These are phyloP conservation scores for Kalanchoe fedtschenkoi DNA, from an alignment of 164 flowering plant genomes.

Conservation along the genomic window DNA sequence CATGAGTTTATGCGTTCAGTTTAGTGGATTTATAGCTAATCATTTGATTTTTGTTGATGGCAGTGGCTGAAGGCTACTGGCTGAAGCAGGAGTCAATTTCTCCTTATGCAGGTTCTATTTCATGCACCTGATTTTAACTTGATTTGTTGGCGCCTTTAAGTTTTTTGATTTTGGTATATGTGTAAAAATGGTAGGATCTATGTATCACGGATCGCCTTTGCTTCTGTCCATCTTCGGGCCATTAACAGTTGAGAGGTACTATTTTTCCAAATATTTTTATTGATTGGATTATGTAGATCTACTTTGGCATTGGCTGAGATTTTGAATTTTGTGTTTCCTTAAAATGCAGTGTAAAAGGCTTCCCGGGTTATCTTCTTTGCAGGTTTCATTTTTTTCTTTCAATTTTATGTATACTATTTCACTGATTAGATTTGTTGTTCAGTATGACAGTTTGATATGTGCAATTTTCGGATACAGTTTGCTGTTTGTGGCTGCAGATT, in stretches of 20 bases:
- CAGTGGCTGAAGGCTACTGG: slow-evolving; percentile 99
- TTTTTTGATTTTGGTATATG: background rate
- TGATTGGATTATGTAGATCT: background rate
- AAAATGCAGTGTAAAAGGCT: slow-evolving; percentile 55
- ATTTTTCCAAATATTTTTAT: background rate
- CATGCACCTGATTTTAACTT: no score
- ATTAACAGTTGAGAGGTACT: slow-evolving; percentile 61
- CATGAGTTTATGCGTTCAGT: background rate
- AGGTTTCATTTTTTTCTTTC: slow-evolving; percentile 37
- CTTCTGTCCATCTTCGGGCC: slow-evolving; percentile 77
- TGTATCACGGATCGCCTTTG: slow-evolving; percentile 96
- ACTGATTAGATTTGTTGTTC: background rate
- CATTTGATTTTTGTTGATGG: slow-evolving; percentile 11
- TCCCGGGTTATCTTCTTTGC: slow-evolving; percentile 46
- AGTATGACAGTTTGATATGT: background rate
- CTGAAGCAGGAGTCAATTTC: slow-evolving; percentile 83
- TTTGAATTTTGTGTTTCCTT: background rate
- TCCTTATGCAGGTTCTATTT: slow-evolving; percentile 72
- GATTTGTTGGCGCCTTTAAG: background rate
- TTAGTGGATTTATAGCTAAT: background rate
- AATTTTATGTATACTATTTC: background rate
- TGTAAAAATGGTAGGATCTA: slow-evolving; percentile 52
- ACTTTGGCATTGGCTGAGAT: background rate
- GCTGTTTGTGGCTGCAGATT: slow-evolving; percentile 81
- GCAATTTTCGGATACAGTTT: slow-evolving; percentile 58